These are phyloP conservation scores for Vanilla planifolia DNA, from an alignment of 106 monocot genomes.

Conservation along the genomic window DNA sequence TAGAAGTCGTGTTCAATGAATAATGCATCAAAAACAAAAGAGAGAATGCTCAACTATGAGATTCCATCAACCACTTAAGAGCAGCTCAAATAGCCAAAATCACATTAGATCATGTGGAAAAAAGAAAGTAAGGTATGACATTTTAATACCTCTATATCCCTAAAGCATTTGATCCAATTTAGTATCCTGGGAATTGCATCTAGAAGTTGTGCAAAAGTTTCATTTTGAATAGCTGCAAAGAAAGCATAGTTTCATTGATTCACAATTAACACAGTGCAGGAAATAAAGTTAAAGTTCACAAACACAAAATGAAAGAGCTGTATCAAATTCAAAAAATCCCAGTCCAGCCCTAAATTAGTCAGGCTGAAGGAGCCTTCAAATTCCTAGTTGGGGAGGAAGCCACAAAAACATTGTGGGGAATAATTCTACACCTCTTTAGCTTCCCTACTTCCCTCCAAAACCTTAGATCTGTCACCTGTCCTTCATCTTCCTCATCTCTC, in stretches of 20 bases:
- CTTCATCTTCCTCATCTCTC: no score
- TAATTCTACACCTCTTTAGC: no score
- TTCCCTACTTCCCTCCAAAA: no score
- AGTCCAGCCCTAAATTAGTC: no score
- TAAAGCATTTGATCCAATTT: constrained; percentile 66
- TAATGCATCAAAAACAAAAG: not conserved
- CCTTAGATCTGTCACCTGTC: no score
- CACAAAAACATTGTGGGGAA: no score
- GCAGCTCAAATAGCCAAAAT: not conserved
- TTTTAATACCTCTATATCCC: constrained; percentile 27
- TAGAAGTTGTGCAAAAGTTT: constrained; percentile 35
- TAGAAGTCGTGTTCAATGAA: no score
- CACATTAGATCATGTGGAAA: not conserved
- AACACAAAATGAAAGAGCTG: not conserved
- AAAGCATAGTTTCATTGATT: constrained; percentile 6
- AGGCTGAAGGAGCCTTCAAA: no score
- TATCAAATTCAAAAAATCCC: no score
- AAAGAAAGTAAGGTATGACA: not conserved
- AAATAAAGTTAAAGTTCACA: not conserved
- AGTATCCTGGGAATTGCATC: constrained; percentile 72
- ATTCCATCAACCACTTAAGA: not conserved
- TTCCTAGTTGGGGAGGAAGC: no score
- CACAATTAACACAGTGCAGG: not conserved
- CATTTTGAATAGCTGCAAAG: constrained; percentile 58
- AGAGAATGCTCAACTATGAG: not conserved